phyloP scores from a whole-genome alignment of 1,139 yeast genomes.

The Torulaspora globosa region DNA sequence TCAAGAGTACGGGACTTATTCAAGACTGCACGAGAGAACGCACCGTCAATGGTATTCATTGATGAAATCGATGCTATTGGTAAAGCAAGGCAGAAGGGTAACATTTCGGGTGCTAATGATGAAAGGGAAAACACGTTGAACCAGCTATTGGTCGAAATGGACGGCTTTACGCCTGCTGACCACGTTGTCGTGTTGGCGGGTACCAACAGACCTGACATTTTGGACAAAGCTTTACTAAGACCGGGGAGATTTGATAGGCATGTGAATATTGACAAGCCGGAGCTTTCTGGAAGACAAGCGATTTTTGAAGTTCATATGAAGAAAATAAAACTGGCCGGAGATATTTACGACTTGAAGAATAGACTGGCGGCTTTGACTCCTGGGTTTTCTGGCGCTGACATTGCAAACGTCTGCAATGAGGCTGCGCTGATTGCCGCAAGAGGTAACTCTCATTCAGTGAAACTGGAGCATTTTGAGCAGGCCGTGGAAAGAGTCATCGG shows the following conservation, averaged over 20 bases:
- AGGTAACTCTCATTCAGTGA: slow-evolving; percentile 53
- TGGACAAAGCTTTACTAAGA: slow-evolving; percentile 72
- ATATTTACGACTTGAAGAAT: slow-evolving; percentile 61
- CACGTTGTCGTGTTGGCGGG: slow-evolving; percentile 81
- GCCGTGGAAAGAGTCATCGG: slow-evolving; percentile 82
- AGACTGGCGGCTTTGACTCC: slow-evolving; percentile 76
- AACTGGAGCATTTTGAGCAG: slow-evolving; percentile 62
- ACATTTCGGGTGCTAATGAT: slow-evolving; percentile 65
- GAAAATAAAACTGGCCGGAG: slow-evolving; percentile 52
- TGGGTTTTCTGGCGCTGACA: slow-evolving; percentile 83
- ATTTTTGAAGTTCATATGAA: slow-evolving; percentile 67
- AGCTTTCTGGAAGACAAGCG: slow-evolving; percentile 71
- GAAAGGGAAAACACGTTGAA: slow-evolving; percentile 78
- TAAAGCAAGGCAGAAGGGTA: slow-evolving; percentile 64
- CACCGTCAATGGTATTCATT: slow-evolving; percentile 74
- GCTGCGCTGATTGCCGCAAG: slow-evolving; percentile 82
- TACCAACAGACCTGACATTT: slow-evolving; percentile 75
- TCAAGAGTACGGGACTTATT: slow-evolving; percentile 77
- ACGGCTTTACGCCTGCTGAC: slow-evolving; percentile 69
- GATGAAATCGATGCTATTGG: slow-evolving; percentile 88
- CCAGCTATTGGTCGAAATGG: slow-evolving; percentile 80
- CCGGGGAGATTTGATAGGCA: slow-evolving; percentile 86
- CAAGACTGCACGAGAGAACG: slow-evolving; percentile 73
- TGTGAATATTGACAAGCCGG: slow-evolving; percentile 68
- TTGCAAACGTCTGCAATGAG: slow-evolving; percentile 78